These are phyloP conservation scores for Russula emetica DNA, from an alignment of 768 basidiomycete species.

Conservation along the genomic window DNA sequence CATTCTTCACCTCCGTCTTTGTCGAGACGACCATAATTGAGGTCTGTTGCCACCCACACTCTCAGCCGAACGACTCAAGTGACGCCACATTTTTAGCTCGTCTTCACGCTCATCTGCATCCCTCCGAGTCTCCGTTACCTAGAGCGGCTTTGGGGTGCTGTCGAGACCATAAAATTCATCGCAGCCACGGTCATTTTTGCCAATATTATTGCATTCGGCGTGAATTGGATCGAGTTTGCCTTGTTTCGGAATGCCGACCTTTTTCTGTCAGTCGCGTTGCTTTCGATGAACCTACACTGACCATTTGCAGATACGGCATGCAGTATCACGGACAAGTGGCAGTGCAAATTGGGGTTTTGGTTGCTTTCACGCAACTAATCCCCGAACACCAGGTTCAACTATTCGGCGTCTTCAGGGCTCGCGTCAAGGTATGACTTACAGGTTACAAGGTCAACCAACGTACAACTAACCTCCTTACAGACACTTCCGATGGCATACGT, in stretches of 20 bases:
- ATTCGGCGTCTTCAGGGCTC: conserved; percentile 73
- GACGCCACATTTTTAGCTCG: conserved; percentile 49
- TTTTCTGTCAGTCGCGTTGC: conserved; percentile 62
- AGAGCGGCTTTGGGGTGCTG: conserved; percentile 89
- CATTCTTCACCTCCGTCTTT: conserved; percentile 80
- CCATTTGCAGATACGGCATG: conserved; percentile 66
- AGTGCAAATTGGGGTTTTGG: conserved; percentile 81
- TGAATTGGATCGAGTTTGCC: conserved; percentile 85
- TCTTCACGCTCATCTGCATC: conserved; percentile 69
- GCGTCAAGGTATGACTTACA: conserved; percentile 69
- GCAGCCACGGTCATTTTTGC: conserved; percentile 70
- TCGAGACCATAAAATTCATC: conserved; percentile 84
- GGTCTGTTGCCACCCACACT: conserved; percentile 46
- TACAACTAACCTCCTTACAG: conserved; percentile 40
- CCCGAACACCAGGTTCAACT: conserved; percentile 98
- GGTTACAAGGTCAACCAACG: neutral
- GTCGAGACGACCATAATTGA: conserved; percentile 82
- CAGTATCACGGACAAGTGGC: conserved; percentile 91
- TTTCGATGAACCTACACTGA: conserved; percentile 13
- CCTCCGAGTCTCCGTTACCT: conserved; percentile 85
- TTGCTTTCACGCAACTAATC: conserved; percentile 96
- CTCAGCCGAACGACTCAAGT: conserved; percentile 5
- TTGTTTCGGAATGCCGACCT: conserved; percentile 64
- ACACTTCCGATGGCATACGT: conserved; percentile 92
- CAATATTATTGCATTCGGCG: conserved; percentile 83